phyloP scores from a whole-genome alignment of 176 grass and related monocot species.

The Puccinellia tenuiflora region DNA sequence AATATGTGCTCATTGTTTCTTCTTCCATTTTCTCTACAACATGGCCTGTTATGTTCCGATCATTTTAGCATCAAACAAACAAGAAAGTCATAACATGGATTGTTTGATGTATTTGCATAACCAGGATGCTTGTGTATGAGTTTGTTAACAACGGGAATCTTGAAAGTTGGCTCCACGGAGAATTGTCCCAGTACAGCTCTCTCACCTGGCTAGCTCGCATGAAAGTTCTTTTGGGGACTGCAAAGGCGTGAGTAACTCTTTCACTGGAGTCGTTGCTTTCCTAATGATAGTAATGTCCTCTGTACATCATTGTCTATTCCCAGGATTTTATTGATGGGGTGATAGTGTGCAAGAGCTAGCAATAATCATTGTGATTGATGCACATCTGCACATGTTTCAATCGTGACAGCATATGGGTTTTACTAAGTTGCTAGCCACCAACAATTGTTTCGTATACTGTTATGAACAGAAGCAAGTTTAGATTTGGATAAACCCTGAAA shows the following conservation, averaged over 20 bases:
- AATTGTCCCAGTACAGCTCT: constrained; percentile 69
- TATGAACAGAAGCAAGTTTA: constrained; percentile 11
- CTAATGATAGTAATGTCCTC: background rate
- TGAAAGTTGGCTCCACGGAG: constrained; percentile 95
- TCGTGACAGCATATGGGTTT: background rate
- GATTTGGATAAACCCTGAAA: background rate
- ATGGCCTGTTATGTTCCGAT: background rate
- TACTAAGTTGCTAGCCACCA: background rate
- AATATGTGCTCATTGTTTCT: background rate
- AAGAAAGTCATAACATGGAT: constrained; percentile 5
- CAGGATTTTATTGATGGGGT: background rate
- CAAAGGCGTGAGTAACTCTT: constrained; percentile 83
- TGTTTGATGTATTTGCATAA: constrained; percentile 38
- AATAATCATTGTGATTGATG: constrained; percentile 2
- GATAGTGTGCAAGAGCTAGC: constrained; percentile 9
- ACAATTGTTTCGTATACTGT: background rate
- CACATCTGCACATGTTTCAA: constrained; percentile 1
- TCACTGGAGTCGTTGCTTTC: constrained; percentile 10
- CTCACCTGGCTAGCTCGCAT: constrained; percentile 96
- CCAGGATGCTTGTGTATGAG: constrained; percentile 96
- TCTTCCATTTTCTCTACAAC: background rate
- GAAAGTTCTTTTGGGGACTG: constrained; percentile 86
- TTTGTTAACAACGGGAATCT: constrained; percentile 96
- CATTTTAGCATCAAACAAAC: constrained; percentile 6
- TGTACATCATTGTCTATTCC: background rate